Evolutionary conservation across 2,329 filamentous ascomycete genomes (phyloP).

Genomic region (Teratosphaeriaceae sp.): DNA sequence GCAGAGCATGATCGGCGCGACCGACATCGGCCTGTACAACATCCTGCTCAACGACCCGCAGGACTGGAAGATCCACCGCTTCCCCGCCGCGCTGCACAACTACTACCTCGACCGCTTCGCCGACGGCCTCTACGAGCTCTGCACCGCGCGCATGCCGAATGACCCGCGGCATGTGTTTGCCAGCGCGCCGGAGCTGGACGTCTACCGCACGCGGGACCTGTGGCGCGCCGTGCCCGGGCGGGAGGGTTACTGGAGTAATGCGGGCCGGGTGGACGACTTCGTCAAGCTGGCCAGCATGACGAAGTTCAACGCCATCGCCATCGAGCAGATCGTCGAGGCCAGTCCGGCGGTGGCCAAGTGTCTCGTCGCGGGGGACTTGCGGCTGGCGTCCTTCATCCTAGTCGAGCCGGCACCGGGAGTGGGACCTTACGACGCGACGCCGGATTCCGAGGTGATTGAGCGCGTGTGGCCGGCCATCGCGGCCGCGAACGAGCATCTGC

Average conservation of each 20-base stretch:
- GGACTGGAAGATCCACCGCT: conserved; percentile 14
- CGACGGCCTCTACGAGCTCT: conserved; percentile 12
- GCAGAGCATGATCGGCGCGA: conserved; percentile 11
- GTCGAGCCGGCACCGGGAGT: conserved; percentile 6
- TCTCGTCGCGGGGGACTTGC: conserved; percentile 10
- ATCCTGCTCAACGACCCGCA: conserved; percentile 7
- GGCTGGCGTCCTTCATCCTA: conserved; percentile 9
- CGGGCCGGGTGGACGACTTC: conserved; percentile 14
- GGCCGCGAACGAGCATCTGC: conserved; percentile 10
- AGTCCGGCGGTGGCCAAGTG: conserved; percentile 3
- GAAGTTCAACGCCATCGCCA: conserved; percentile 14
- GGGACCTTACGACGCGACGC: neutral
- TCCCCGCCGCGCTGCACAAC: conserved; percentile 2
- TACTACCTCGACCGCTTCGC: conserved; percentile 10
- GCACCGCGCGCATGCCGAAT: conserved; percentile 3
- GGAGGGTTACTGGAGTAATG: conserved; percentile 7
- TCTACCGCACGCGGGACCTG: conserved; percentile 12
- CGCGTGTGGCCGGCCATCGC: conserved; percentile 9
- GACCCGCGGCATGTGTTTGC: conserved; percentile 9
- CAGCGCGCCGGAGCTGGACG: conserved; percentile 4
- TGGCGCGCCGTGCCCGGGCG: conserved; percentile 7
- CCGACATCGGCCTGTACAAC: conserved; percentile 10
- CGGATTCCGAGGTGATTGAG: neutral
- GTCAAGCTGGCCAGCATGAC: conserved; percentile 12
- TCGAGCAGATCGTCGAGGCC: conserved; percentile 12